phyloP scores from a whole-genome alignment of 768 basidiomycete genomes.

The Mycena maculata region DNA sequence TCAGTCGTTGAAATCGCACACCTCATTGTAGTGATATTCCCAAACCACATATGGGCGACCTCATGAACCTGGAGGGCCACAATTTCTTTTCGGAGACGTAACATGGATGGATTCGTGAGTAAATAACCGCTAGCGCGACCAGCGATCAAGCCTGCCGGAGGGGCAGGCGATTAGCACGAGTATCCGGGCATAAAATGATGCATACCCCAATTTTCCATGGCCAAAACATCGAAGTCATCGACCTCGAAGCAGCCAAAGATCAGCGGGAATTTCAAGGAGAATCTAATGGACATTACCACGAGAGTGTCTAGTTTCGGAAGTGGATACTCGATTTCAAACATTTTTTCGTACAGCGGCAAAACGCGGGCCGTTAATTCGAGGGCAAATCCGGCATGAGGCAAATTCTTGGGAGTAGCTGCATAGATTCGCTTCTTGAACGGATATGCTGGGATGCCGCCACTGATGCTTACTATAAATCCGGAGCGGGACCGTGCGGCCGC shows the following conservation, averaged over 20 bases:
- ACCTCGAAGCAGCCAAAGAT: slow-evolving; percentile 7
- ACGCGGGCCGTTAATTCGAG: slow-evolving; percentile 74
- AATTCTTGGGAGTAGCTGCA: slow-evolving; percentile 68
- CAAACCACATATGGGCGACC: slow-evolving; percentile 74
- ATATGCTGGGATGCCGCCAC: slow-evolving; percentile 22
- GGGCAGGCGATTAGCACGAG: neutral
- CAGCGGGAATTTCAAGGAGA: neutral
- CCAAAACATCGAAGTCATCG: slow-evolving; percentile 21
- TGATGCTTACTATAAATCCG: slow-evolving; percentile 65
- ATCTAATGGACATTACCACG: slow-evolving; percentile 51
- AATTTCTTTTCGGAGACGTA: slow-evolving; percentile 70
- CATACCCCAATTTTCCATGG: slow-evolving; percentile 28
- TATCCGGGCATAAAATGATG: neutral
- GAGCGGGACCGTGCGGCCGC: slow-evolving; percentile 71
- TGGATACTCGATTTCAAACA: slow-evolving; percentile 82
- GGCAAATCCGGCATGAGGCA: slow-evolving; percentile 71
- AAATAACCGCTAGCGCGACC: slow-evolving; percentile 76
- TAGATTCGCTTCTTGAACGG: slow-evolving; percentile 22
- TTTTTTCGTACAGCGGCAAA: slow-evolving; percentile 75
- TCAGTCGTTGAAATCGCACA: slow-evolving; percentile 40
- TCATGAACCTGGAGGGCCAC: slow-evolving; percentile 74
- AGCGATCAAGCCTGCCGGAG: slow-evolving; percentile 68
- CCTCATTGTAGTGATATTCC: slow-evolving; percentile 77
- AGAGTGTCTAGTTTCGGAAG: slow-evolving; percentile 83
- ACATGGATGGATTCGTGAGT: slow-evolving; percentile 63